Evolutionary conservation across 805 yeast genomes (phyloP), one percentile per base, ranked within the genome.

Genomic region (baker's yeast (Saccharomyces cerevisiae)): DNA sequence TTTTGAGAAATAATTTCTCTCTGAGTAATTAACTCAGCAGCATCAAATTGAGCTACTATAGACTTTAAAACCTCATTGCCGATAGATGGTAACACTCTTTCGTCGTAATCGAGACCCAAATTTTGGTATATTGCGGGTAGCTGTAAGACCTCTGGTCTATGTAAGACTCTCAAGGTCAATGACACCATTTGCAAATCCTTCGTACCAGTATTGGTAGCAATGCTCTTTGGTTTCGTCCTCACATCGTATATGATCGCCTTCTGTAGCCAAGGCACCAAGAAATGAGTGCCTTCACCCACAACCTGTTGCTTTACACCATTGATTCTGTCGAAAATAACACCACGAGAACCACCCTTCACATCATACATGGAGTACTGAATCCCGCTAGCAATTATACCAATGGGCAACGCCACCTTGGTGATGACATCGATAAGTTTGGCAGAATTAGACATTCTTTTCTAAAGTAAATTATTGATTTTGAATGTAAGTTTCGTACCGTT

Each of bases 181-280:
- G 95, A 84, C 41, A 94, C 99, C 79, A 87, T 92, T 74, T 94
- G 99, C 73, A 94, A 78, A 74, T 94, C 99, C 73, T 92, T 94
- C 26, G 97, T 89, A 41, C 99, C 99, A 1, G 99, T 94, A 59
- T 90, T 88, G 24, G 98, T 86, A 47, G 96, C 83, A 65, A 94
- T 91, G 62, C 87, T 88, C 73, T 94, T 85, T 36, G 99, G 98
- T 67, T 83, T 87, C n/a, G 97, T 91, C 68, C 97, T 81, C 29
- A 94, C 96, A 70, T 94, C 99, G 70, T 80, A 94, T 17, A 89
- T 75, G 50, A 94, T 79, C 2, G 98, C 95, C 69, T 82, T 84
- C 70, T 94, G 99, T 60, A 94, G 76, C 98, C 99, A 94, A 52
- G 99, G 99, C 52, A 94, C 71, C 59, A 91, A 75, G 71, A 94